Evolutionary conservation across 768 basidiomycete species (phyloP).

Genomic region (Hysterangium stoloniferum): DNA sequence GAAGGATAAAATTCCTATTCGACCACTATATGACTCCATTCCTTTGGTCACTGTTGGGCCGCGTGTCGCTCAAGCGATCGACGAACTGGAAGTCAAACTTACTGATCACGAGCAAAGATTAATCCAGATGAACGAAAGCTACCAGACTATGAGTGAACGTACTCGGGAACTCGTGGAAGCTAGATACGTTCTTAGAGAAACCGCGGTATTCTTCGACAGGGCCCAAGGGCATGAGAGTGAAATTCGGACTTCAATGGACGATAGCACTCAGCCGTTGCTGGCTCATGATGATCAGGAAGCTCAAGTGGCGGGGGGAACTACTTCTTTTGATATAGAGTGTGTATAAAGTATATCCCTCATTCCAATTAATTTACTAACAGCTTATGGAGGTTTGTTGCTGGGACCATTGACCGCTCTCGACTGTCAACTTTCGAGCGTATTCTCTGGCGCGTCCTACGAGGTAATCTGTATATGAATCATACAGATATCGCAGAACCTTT

Average conservation of each 20-base stretch:
- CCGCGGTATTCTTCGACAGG: conserved; percentile 91
- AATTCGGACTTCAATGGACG: conserved; percentile 86
- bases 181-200: conserved; percentile 88
- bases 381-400: conserved; percentile 76
- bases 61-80: conserved; percentile 85
- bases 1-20: conserved; percentile 71
- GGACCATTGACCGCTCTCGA: conserved; percentile 89
- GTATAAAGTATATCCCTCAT: conserved; percentile 19
- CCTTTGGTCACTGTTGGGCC: conserved; percentile 87
- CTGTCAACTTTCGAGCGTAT: conserved; percentile 94
- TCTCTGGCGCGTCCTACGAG: conserved; percentile 94
- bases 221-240: conserved; percentile 73
- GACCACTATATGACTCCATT: conserved; percentile 79
- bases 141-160: conserved; percentile 79
- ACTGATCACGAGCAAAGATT: conserved; percentile 81
- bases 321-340: conserved; percentile 86
- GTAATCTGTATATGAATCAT: conserved; percentile 99
- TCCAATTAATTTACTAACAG: conserved; percentile 1
- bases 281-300: conserved; percentile 84
- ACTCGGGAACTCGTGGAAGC: conserved; percentile 87
- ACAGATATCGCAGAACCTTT: conserved; percentile 92
- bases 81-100: conserved; percentile 85
- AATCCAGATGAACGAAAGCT: conserved; percentile 86
- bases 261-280: conserved; percentile 82
- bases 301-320: conserved; percentile 39